Evolutionary conservation across 2,329 filamentous ascomycete genomes (phyloP).

Genomic region (Zymoseptoria tritici): DNA sequence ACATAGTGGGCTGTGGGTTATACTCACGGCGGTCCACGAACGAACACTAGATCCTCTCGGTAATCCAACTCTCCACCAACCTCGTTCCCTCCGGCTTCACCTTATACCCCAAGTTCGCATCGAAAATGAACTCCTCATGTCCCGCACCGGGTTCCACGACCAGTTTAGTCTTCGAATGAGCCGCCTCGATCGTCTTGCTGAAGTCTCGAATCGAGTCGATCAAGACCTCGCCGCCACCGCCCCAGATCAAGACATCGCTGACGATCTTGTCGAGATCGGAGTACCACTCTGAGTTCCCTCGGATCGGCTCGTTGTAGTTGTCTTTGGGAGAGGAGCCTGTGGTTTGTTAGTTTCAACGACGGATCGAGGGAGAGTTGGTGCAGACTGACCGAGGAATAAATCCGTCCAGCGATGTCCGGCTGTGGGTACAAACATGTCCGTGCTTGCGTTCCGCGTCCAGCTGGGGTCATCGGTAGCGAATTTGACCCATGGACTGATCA

Average conservation of each 20-base stretch:
- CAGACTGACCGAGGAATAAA: constrained; percentile 39
- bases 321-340: constrained; percentile 27
- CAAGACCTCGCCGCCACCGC: constrained; percentile 50
- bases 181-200: constrained; percentile 39
- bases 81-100: constrained; percentile 30
- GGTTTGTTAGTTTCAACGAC: constrained; percentile 4
- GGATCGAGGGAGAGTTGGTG: neutral
- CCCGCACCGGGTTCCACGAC: constrained; percentile 31
- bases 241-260: constrained; percentile 44
- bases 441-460: constrained; percentile 40
- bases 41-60: too few relatives aligned
- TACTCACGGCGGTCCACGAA: too few relatives aligned
- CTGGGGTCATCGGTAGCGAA: constrained; percentile 42
- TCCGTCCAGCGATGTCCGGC: constrained; percentile 40
- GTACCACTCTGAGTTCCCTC: constrained; percentile 49
- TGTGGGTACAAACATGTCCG: constrained; percentile 43
- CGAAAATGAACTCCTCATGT: constrained; percentile 38
- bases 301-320: constrained; percentile 47
- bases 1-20: too few relatives aligned
- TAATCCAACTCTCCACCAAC: constrained; percentile 34
- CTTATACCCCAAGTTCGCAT: constrained; percentile 34
- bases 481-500: constrained; percentile 53
- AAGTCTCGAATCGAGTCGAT: constrained; percentile 50
- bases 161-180: constrained; percentile 29
- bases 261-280: constrained; percentile 38